Conservation (phyloP, 345 rosid species). For the Physaria fendleri region DNA sequence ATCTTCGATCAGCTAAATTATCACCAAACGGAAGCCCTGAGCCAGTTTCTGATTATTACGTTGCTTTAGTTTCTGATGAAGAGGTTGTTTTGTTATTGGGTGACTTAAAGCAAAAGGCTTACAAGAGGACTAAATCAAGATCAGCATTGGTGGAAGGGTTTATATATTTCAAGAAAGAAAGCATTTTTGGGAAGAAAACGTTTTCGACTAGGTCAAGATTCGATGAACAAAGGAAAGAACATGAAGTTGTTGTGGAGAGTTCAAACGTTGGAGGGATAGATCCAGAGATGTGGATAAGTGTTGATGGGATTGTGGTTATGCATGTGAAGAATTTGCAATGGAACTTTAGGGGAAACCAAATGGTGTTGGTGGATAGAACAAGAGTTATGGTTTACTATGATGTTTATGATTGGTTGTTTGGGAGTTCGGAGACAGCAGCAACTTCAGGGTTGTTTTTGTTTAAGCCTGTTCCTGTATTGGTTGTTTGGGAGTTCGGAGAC, state of each 20-base stretch:
- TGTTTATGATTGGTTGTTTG: constrained; percentile 93
- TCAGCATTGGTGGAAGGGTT: constrained; percentile 63
- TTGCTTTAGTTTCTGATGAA: constrained; percentile 74
- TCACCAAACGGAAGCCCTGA: constrained; percentile 60
- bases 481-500: constrained; percentile 44
- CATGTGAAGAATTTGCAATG: constrained; percentile 84
- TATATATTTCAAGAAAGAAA: constrained; percentile 67
- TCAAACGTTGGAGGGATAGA: constrained; percentile 52
- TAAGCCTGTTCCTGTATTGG: constrained; percentile 63
- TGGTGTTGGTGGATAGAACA: constrained; percentile 67
- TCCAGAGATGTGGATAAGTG: constrained; percentile 95
- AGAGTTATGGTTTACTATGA: constrained; percentile 82
- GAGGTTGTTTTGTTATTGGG: constrained; percentile 83
- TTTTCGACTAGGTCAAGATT: constrained; percentile 70
- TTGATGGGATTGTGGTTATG: constrained; percentile 65
- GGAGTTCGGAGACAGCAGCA: constrained; percentile 45
- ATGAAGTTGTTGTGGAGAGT: constrained; percentile 79
- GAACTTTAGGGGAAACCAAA: constrained; percentile 94
- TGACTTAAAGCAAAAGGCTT: constrained; percentile 76
- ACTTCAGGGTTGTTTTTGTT: constrained; percentile 76
- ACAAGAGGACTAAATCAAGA: constrained; percentile 72
- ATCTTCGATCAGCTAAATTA: constrained; percentile 73
- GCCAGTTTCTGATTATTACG: constrained; percentile 66
- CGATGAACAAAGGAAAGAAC: constrained; percentile 57
- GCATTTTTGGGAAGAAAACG: constrained; percentile 69